These are phyloP conservation scores for Metarhizium brunneum DNA, from an alignment of 2,329 filamentous ascomycete genomes.

Conservation along the genomic window DNA sequence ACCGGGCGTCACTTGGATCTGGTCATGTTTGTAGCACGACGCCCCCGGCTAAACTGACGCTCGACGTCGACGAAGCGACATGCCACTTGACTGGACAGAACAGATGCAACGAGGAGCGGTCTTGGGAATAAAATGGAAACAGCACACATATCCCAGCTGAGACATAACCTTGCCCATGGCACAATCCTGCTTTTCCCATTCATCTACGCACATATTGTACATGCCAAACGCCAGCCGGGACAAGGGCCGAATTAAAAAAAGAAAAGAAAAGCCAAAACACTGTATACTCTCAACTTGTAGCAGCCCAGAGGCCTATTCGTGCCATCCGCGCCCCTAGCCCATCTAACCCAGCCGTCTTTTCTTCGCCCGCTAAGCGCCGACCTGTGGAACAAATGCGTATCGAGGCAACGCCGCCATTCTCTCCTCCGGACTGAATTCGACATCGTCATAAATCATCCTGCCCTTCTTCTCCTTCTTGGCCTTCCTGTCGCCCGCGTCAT, in stretches of 20 bases:
- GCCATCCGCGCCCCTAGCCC: neutral
- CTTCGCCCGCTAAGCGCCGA: conserved; percentile 7
- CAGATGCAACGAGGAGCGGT: too few relatives aligned
- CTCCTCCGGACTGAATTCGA: conserved; percentile 76
- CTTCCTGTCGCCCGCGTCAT: conserved; percentile 48
- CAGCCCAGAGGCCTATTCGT: neutral
- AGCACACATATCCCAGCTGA: too few relatives aligned
- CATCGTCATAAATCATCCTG: conserved; percentile 74
- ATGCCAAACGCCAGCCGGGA: neutral
- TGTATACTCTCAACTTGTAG: neutral
- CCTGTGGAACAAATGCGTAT: conserved; percentile 50
- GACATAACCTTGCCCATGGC: too few relatives aligned
- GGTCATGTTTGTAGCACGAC: too few relatives aligned
- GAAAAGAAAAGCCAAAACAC: neutral
- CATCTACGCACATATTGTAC: neutral
- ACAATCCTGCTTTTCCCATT: neutral
- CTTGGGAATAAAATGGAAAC: too few relatives aligned
- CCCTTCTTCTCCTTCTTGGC: conserved; percentile 56
- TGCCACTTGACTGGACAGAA: too few relatives aligned
- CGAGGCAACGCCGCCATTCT: conserved; percentile 71
- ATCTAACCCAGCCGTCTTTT: neutral
- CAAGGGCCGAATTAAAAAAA: neutral
- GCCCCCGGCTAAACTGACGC: too few relatives aligned
- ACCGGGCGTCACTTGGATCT: too few relatives aligned
- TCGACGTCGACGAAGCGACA: too few relatives aligned